These are phyloP conservation scores for Cordyceps cateniannulata DNA, from an alignment of 2,329 filamentous ascomycete species.

Conservation along the genomic window DNA sequence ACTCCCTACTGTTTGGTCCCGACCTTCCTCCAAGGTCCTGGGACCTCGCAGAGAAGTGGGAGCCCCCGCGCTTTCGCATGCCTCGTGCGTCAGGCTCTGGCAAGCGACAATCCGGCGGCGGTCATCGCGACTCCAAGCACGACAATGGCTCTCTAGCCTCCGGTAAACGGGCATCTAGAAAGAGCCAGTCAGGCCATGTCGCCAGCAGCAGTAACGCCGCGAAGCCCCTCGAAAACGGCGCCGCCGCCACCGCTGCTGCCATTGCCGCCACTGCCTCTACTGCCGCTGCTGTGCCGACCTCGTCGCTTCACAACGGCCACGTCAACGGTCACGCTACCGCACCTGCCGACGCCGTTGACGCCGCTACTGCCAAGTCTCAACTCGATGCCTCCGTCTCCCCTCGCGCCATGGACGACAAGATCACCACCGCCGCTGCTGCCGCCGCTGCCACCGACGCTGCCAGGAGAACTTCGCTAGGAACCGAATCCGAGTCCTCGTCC, in stretches of 20 bases:
- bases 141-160: constrained; percentile 78
- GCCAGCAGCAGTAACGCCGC: constrained; percentile 29
- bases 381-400: background rate
- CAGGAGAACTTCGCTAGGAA: constrained; percentile 5
- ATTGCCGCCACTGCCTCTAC: too few species aligned
- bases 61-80: constrained; percentile 42
- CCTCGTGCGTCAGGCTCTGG: constrained; percentile 52
- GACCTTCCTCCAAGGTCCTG: constrained; percentile 27
- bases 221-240: constrained; percentile 24
- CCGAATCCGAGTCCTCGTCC: constrained; percentile 24
- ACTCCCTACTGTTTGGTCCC: constrained; percentile 28
- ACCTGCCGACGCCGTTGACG: background rate
- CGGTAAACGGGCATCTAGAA: constrained; percentile 34
- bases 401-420: constrained; percentile 2
- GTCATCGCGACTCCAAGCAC: constrained; percentile 67
- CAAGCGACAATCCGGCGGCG: constrained; percentile 58
- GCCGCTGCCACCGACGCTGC: background rate
- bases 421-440: background rate
- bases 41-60: constrained; percentile 31
- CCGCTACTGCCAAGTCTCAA: background rate
- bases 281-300: constrained; percentile 18
- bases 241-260: too few species aligned
- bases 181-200: constrained; percentile 36
- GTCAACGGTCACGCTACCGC: constrained; percentile 1
- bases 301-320: constrained; percentile 14